phyloP scores from a whole-genome alignment of 75 land plant genomes.

The Sequoiadendron giganteum region DNA sequence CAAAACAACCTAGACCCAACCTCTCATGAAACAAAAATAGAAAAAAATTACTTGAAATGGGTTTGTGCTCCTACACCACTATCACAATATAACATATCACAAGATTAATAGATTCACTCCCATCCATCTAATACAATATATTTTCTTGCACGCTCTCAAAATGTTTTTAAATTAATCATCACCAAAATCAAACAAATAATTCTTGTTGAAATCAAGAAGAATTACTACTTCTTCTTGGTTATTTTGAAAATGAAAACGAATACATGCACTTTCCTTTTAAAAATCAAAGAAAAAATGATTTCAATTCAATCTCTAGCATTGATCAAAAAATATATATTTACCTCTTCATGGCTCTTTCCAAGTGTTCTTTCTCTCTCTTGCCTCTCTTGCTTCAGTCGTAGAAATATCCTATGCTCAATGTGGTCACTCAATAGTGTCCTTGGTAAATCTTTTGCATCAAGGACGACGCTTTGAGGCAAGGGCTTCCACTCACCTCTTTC shows the following conservation, averaged over 20 bases:
- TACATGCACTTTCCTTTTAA: neutral
- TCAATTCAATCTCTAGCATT: neutral
- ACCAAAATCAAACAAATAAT: neutral
- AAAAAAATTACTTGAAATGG: too few relatives aligned
- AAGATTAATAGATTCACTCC: neutral
- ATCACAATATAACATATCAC: neutral
- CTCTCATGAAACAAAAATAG: too few relatives aligned
- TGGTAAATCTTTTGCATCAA: constrained; percentile 77
- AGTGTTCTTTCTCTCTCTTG: constrained; percentile 44
- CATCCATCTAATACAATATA: neutral
- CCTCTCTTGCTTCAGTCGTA: constrained; percentile 57
- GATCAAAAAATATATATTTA: constrained; percentile 12
- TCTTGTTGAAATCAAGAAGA: neutral
- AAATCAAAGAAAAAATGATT: neutral
- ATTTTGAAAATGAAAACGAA: neutral
- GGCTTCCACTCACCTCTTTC: constrained; percentile 47
- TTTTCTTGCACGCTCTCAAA: neutral
- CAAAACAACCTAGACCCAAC: too few relatives aligned
- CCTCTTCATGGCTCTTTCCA: constrained; percentile 65
- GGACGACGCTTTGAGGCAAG: constrained; percentile 31
- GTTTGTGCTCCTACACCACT: too few relatives aligned
- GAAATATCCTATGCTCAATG: constrained; percentile 63
- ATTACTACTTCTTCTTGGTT: neutral
- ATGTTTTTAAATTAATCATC: neutral
- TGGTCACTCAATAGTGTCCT: constrained; percentile 72